Evolutionary conservation across 2,329 filamentous ascomycete genomes (phyloP).

Genomic region (Huntiella moniliformis): DNA sequence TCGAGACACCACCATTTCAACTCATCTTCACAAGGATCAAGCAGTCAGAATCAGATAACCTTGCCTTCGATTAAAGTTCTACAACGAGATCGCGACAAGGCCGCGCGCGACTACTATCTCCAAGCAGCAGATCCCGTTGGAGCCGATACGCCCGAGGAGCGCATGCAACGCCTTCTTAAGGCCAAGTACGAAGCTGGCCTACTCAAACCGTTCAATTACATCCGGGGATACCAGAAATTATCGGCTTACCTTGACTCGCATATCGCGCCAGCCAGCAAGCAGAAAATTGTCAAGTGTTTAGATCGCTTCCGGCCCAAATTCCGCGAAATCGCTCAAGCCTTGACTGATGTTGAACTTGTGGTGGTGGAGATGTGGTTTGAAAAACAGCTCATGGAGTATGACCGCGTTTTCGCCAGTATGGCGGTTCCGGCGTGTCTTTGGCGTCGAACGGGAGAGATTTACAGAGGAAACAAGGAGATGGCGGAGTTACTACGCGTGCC

Average conservation of each 20-base stretch:
- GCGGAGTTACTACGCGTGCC: constrained; percentile 86
- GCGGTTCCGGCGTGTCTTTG: constrained; percentile 95
- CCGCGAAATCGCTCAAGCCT: constrained; percentile 74
- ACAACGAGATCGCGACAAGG: constrained; percentile 41
- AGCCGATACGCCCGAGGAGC: constrained; percentile 66
- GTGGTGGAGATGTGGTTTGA: constrained; percentile 99
- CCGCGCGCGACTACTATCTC: constrained; percentile 74
- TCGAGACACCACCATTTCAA: too few species aligned
- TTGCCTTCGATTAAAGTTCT: constrained; percentile 4
- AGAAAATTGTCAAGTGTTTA: constrained; percentile 80
- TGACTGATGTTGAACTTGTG: constrained; percentile 87
- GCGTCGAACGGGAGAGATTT: constrained; percentile 92
- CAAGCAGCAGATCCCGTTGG: constrained; percentile 78
- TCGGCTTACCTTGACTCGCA: constrained; percentile 84
- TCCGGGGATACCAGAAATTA: constrained; percentile 81
- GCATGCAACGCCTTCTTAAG: constrained; percentile 83
- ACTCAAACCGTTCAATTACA: constrained; percentile 93
- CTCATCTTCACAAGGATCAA: too few species aligned
- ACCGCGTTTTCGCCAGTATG: constrained; percentile 97
- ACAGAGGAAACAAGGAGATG: constrained; percentile 96
- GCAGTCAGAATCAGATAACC: too few species aligned
- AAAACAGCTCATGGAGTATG: constrained; percentile 87
- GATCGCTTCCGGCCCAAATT: constrained; percentile 92
- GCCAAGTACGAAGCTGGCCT: constrained; percentile 94
- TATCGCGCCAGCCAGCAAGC: constrained; percentile 62